These are phyloP conservation scores for Elsinoe ampelina DNA, from an alignment of 2,329 filamentous ascomycete species.

Conservation along the genomic window DNA sequence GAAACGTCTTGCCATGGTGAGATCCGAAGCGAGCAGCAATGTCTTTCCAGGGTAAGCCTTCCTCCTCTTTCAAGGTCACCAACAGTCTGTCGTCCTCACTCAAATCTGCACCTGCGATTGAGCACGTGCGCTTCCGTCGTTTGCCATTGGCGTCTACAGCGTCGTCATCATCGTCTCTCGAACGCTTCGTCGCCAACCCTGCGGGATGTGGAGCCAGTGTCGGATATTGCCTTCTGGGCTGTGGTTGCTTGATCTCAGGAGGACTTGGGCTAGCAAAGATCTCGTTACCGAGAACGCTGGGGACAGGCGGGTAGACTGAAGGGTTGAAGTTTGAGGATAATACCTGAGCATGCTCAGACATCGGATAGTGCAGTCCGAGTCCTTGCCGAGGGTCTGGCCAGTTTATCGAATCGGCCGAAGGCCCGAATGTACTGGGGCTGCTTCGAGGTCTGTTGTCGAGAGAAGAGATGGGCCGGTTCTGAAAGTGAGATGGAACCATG, in stretches of 20 bases:
- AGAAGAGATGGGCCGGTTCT: conserved; percentile 14
- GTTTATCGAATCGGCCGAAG: conserved; percentile 27
- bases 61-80: conserved; percentile 43
- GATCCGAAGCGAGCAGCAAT: conserved; percentile 42
- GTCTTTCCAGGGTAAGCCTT: conserved; percentile 46
- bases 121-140: conserved; percentile 33
- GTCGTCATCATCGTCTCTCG: conserved; percentile 31
- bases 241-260: conserved; percentile 23
- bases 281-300: not conserved
- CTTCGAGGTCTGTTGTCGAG: conserved; percentile 29
- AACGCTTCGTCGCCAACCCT: conserved; percentile 30
- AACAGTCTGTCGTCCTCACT: conserved; percentile 44
- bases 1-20: conserved; percentile 40
- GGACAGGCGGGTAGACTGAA: conserved; percentile 26
- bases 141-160: conserved; percentile 24
- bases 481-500: conserved; percentile 2
- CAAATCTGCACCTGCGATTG: conserved; percentile 32
- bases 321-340: conserved; percentile 23
- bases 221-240: conserved; percentile 34
- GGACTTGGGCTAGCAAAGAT: conserved; percentile 22
- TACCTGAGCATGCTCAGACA: conserved; percentile 17
- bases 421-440: conserved; percentile 36
- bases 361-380: conserved; percentile 33
- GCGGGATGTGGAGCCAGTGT: conserved; percentile 37
- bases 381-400: conserved; percentile 32